A percentile compares a stretch with the other conserved stretches of the same genome.
Evolutionary conservation across 139 green algal species (phyloP).

Genomic region (Pseudopediastrum boryanum): DNA sequence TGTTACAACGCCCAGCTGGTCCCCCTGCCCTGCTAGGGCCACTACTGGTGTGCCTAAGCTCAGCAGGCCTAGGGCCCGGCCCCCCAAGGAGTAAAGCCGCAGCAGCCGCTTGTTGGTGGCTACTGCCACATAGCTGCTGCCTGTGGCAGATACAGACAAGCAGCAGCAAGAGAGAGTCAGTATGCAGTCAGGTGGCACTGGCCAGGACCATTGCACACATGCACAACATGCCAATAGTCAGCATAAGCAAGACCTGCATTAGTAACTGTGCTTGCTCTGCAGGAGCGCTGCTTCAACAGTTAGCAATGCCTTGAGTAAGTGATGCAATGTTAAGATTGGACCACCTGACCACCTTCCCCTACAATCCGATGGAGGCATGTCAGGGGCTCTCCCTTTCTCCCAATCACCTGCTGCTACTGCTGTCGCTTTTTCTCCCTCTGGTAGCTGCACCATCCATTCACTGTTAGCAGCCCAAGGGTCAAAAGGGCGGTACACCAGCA

Average conservation of each 20-base stretch:
- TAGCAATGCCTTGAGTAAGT: too few species aligned
- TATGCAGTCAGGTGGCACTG: too few species aligned
- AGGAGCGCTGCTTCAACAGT: too few species aligned
- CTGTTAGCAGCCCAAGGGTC: conserved; percentile 75
- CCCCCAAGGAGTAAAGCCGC: conserved; percentile 76
- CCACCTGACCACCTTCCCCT: too few species aligned
- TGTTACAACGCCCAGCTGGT: conserved; percentile 38
- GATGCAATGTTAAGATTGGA: too few species aligned
- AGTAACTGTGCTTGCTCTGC: too few species aligned
- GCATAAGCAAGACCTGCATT: too few species aligned
- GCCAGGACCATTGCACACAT: too few species aligned
- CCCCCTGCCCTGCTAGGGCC: conserved; percentile 54
- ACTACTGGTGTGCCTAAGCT: conserved; percentile 62
- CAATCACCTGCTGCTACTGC: conserved; percentile 63
- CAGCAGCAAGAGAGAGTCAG: neutral
- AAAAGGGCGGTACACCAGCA: conserved; percentile 78
- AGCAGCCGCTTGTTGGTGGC: conserved; percentile 70
- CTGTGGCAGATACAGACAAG: conserved; percentile 13
- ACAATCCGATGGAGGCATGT: too few species aligned
- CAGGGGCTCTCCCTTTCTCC: too few species aligned
- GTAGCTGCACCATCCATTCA: conserved; percentile 79
- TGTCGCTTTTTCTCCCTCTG: conserved; percentile 69
- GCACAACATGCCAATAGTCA: too few species aligned
- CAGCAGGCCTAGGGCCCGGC: conserved; percentile 58
- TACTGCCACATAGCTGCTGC: conserved; percentile 64